Evolutionary conservation across 2,329 filamentous ascomycete species (phyloP).

Genomic region (Botrytis fragariae): DNA sequence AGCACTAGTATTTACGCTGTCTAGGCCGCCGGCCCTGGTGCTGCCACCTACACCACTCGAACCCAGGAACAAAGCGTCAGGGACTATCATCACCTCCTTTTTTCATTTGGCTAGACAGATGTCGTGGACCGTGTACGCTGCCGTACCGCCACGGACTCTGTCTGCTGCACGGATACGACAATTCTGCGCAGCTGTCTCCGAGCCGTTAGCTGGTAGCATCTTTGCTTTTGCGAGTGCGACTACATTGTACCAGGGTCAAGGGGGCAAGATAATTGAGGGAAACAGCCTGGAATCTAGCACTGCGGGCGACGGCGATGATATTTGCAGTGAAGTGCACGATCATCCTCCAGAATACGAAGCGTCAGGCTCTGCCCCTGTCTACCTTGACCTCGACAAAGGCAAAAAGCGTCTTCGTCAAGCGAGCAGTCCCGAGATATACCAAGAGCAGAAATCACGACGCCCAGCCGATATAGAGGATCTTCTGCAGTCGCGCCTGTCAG

Average conservation of each 20-base stretch:
- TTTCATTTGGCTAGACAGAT: constrained; percentile 9
- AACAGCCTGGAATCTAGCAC: constrained; percentile 4
- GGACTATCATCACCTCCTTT: constrained; percentile 6
- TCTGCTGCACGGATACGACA: neutral
- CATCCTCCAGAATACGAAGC: constrained; percentile 8
- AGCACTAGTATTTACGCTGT: constrained; percentile 6
- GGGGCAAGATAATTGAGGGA: constrained; percentile 13
- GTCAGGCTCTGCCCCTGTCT: constrained; percentile 4
- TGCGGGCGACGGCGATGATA: neutral
- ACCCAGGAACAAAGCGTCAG: constrained; percentile 12
- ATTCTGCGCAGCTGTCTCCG: constrained; percentile 3
- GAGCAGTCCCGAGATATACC: neutral
- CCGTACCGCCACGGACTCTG: constrained; percentile 2
- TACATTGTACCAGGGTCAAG: constrained; percentile 10
- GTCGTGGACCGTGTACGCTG: constrained; percentile 13
- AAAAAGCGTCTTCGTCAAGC: constrained; percentile 9
- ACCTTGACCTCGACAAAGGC: neutral
- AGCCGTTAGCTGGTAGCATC: constrained; percentile 9
- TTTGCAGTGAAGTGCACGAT: constrained; percentile 2
- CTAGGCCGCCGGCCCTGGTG: constrained; percentile 8
- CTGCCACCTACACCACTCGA: constrained; percentile 6
- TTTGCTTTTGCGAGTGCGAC: neutral
- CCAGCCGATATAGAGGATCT: constrained; percentile 1
- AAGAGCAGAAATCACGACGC: constrained; percentile 8
- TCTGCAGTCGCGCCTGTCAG: constrained; percentile 6